Percentiles rank a stretch among this genome's conserved stretches.
Conservation (phyloP, 2,329 filamentous ascomycete genomes). For the Exserohilum turcica region DNA sequence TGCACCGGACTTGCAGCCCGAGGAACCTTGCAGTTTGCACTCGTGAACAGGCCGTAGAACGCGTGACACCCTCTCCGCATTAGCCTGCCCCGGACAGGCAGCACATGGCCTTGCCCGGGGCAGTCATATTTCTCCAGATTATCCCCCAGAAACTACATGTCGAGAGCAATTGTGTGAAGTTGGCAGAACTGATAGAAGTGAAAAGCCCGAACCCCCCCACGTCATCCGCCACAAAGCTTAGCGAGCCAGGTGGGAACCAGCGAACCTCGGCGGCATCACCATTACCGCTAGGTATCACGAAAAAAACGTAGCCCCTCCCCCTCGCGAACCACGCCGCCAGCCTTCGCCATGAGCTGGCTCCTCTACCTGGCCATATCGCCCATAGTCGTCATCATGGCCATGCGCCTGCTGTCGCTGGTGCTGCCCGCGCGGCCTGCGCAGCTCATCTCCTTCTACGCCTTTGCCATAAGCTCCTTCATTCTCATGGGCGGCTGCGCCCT, state of each 20-base stretch:
- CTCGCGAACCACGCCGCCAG: slow-evolving; percentile 4
- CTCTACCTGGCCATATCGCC: slow-evolving; percentile 36
- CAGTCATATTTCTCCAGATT: background rate
- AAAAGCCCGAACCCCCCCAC: background rate
- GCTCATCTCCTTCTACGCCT: slow-evolving; percentile 66
- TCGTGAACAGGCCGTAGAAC: background rate
- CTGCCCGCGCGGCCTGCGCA: slow-evolving; percentile 38
- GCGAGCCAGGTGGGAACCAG: slow-evolving; percentile 13
- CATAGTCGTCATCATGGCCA: slow-evolving; percentile 35
- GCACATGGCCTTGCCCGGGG: background rate
- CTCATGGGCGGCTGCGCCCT: slow-evolving; percentile 53
- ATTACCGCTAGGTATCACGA: slow-evolving; percentile 7
- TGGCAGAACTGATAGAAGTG: too few species aligned
- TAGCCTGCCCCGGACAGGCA: background rate
- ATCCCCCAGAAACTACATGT: background rate
- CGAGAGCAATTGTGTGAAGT: background rate
- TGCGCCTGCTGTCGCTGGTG: slow-evolving; percentile 35
- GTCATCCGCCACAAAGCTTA: slow-evolving; percentile 8
- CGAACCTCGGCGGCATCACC: slow-evolving; percentile 30
- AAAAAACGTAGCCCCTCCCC: slow-evolving; percentile 28
- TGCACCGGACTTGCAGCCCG: background rate
- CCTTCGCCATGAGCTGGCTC: slow-evolving; percentile 39
- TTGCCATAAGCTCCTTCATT: slow-evolving; percentile 56
- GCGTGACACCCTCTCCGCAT: slow-evolving; percentile 1
- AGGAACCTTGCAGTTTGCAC: background rate